Conservation (phyloP, 805 yeast species). For the Starmera amethionina region DNA sequence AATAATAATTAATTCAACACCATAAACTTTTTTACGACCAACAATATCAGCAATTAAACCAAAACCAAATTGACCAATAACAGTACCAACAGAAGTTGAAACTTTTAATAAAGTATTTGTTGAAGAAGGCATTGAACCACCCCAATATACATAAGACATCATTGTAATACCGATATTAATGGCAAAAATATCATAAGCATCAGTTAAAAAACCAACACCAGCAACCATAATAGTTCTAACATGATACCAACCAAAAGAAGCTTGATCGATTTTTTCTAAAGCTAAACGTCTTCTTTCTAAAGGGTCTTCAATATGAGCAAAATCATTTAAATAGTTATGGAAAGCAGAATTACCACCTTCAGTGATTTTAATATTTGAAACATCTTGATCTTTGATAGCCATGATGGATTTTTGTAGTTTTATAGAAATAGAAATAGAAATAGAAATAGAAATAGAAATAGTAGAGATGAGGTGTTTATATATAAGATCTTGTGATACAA, state of each 20-base stretch:
- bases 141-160: constrained; percentile 73
- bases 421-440: no score
- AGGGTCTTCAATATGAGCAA: constrained; percentile 76
- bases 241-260: constrained; percentile 75
- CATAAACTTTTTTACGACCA: constrained; percentile 85
- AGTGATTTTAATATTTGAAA: constrained; percentile 17
- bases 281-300: constrained; percentile 82
- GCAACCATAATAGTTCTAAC: constrained; percentile 76
- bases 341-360: constrained; percentile 80
- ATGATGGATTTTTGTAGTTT: no score
- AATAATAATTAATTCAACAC: constrained; percentile 78
- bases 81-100: constrained; percentile 90
- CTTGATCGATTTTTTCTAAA: constrained; percentile 72
- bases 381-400: no score
- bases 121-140: constrained; percentile 51
- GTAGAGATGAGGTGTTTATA: no score
- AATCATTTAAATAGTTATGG: constrained; percentile 73
- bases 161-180: constrained; percentile 75
- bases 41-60: constrained; percentile 73
- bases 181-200: constrained; percentile 87
- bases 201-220: constrained; percentile 91
- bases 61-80: constrained; percentile 79
- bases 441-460: no score
- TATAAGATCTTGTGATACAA: no score
- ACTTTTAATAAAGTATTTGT: constrained; percentile 73